Conservation (phyloP, 192 early-diverging fungal species). For the Rhizoclosmatium sp. region DNA sequence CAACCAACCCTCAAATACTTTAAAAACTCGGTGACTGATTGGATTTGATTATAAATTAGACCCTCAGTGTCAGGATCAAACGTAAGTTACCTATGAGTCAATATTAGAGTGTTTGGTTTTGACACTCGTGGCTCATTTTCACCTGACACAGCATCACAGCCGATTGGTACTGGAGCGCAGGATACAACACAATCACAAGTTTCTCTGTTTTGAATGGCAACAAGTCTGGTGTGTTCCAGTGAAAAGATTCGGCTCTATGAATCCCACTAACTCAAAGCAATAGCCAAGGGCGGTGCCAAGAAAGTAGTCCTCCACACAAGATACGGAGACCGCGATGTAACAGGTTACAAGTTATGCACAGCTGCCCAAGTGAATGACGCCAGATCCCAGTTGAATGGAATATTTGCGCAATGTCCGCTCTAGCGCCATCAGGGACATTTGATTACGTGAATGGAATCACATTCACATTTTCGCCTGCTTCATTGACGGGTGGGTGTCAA, state of each 20-base stretch:
- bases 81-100: too few species aligned
- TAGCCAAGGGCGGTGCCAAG: not conserved
- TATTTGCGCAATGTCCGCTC: slow-evolving; percentile 10
- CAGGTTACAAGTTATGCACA: slow-evolving; percentile 16
- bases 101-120: too few species aligned
- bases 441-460: not conserved
- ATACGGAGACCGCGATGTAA: slow-evolving; percentile 8
- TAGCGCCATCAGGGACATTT: slow-evolving; percentile 14
- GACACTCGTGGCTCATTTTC: not conserved
- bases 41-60: too few species aligned
- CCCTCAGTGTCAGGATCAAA: too few species aligned
- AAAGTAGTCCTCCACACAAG: slow-evolving; percentile 15
- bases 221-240: not conserved
- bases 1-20: too few species aligned
- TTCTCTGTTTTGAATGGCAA: slow-evolving; percentile 8
- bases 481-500: not conserved
- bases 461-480: slow-evolving; percentile 6
- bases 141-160: slow-evolving; percentile 1
- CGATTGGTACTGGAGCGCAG: slow-evolving; percentile 4
- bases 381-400: slow-evolving; percentile 6
- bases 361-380: slow-evolving; percentile 12
- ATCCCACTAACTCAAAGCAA: not conserved
- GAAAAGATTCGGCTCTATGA: not conserved
- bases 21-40: not conserved
- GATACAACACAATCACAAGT: not conserved